Conservation (phyloP, 805 yeast genomes). For the Schwanniomyces vanrijiae region DNA sequence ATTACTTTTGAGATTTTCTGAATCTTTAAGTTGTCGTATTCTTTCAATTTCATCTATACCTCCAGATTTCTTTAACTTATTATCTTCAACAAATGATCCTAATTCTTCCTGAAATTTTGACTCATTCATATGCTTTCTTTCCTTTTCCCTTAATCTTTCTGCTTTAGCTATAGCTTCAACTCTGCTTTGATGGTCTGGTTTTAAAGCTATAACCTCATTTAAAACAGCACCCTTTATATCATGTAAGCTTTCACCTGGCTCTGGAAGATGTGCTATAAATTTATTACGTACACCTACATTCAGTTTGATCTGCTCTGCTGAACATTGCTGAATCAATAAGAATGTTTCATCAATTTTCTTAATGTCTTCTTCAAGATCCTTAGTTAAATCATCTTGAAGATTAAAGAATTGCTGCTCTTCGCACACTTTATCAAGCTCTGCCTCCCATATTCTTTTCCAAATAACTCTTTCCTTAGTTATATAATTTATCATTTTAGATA, state of each 20-base stretch:
- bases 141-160: conserved; percentile 74
- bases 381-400: conserved; percentile 81
- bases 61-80: conserved; percentile 76
- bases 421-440: conserved; percentile 83
- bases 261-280: conserved; percentile 48
- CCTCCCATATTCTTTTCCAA: conserved; percentile 92
- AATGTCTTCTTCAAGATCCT: conserved; percentile 78
- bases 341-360: conserved; percentile 80
- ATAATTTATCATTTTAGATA: conserved; percentile 57
- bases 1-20: conserved; percentile 10
- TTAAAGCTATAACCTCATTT: conserved; percentile 72
- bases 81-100: conserved; percentile 78
- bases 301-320: conserved; percentile 71
- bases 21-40: conserved; percentile 63
- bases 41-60: conserved; percentile 88
- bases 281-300: conserved; percentile 42
- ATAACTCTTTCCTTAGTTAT: conserved; percentile 71
- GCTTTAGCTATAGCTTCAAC: conserved; percentile 88
- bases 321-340: conserved; percentile 75
- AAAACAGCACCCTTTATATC: conserved; percentile 74
- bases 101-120: conserved; percentile 83
- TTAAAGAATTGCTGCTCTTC: conserved; percentile 93
- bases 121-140: conserved; percentile 52
- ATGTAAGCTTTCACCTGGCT: conserved; percentile 62
- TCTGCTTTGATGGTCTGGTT: conserved; percentile 82